Evolutionary conservation across 2,329 filamentous ascomycete species (phyloP).

Genomic region (Polychaeton citri): DNA sequence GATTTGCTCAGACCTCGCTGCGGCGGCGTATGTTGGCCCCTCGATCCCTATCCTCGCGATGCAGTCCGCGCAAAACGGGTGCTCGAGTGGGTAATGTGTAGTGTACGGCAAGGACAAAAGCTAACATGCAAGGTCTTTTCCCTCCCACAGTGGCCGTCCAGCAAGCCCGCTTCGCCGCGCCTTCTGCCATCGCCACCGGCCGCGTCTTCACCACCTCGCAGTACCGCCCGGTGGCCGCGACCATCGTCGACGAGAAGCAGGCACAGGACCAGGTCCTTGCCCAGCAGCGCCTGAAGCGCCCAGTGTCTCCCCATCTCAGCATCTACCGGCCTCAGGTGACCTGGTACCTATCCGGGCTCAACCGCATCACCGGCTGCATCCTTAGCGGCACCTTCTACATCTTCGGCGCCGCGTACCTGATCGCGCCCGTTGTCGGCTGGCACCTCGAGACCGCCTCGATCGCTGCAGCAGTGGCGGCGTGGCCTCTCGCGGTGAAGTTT

Average conservation of each 20-base stretch:
- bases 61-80: too few species aligned
- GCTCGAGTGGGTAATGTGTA: too few species aligned
- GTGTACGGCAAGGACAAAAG: not conserved
- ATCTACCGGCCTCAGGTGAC: constrained; percentile 84
- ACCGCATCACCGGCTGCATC: constrained; percentile 69
- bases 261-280: constrained; percentile 53
- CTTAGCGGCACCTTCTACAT: constrained; percentile 65
- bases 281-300: constrained; percentile 66
- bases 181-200: constrained; percentile 26
- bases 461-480: constrained; percentile 50
- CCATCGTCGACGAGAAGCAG: constrained; percentile 36
- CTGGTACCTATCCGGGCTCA: constrained; percentile 62
- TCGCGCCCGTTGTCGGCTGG: constrained; percentile 61
- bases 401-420: constrained; percentile 70
- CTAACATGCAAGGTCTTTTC: not conserved
- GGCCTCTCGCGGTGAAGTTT: constrained; percentile 47
- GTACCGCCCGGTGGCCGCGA: constrained; percentile 28
- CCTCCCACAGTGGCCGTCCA: not conserved
- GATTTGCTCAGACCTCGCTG: constrained; percentile 30
- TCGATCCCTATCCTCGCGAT: not conserved
- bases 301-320: constrained; percentile 68
- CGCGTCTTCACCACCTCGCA: not conserved
- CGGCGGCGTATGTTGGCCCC: constrained; percentile 22
- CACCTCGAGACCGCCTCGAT: constrained; percentile 52
- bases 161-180: constrained; percentile 34